Base-by-base conservation (phyloP, 2,329 filamentous ascomycete genomes). In the Sordariomycetes sp. region DNA sequence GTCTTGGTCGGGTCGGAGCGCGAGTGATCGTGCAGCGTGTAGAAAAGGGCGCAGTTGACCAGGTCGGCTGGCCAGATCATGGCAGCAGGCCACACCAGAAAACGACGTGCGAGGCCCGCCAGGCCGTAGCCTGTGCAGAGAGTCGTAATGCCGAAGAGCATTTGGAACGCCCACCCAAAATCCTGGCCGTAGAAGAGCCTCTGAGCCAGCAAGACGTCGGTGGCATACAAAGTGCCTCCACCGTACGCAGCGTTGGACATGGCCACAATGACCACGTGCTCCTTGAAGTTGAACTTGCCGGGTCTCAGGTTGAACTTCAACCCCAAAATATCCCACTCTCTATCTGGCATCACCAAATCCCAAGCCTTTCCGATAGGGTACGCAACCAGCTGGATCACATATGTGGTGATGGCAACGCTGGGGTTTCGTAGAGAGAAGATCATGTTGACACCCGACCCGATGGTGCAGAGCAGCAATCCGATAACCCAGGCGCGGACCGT, bases 401-500 rank as follows among this genome's bases (percentile, higher is more conserved):
- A 76, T 12, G 74, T 75, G 5, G 70, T 73, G 42, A 80, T 70
- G 15, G 64, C 53, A 36, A 79, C 67, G 45, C 66, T 72, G 4
- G 75, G 74, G 39, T 75, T 70, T 32, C 75, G 69, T 29, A 73
- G 57, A 17, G 68, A 72, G 49, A 80, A 77, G 32, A 80, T 54
- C 61, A 73, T 70, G 50, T 79, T 79, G 43, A 78, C 55, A 5
- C 63, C 70, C 2, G 75, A 76, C n/a, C 73, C 75, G 37, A 79
- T 48, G 1, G 75, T 79, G 38, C 74, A 73, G 29, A 80, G 63
- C 9, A 79, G 5, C 44, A 80, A 39, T 21, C 76, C 76, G 40
- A 81, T 75, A 5, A 62, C 57, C 76, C 76, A 81, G 21, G 75
- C 75, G 32, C 76, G 73, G 37, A 80, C 62, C 15, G 76, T 80